Percentiles rank a stretch among this genome's conserved stretches.
Conservation (phyloP, 441 rosid genomes). For the Eugenia klotzschiana region DNA sequence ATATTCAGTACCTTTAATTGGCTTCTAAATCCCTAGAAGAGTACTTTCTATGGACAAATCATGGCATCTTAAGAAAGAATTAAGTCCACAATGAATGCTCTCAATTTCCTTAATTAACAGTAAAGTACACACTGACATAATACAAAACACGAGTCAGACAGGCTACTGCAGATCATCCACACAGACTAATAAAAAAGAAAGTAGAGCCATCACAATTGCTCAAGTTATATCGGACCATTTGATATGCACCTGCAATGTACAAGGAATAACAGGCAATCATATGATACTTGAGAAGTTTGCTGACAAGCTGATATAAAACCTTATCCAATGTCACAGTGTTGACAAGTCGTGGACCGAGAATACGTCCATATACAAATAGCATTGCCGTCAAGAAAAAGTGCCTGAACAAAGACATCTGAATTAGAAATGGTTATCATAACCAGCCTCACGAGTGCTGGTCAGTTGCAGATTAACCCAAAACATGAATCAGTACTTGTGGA, state of each 20-base stretch:
- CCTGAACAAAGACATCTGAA: constrained; percentile 27
- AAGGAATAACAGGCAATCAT: constrained; percentile 69
- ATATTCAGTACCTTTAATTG: background rate
- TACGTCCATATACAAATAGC: constrained; percentile 85
- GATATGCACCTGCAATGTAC: constrained; percentile 60
- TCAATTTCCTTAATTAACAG: background rate
- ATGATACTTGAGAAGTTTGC: constrained; percentile 61
- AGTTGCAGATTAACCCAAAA: background rate
- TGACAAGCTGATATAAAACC: constrained; percentile 53
- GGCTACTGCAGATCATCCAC: background rate
- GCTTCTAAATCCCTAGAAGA: background rate
- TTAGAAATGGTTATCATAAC: background rate
- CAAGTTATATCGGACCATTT: background rate
- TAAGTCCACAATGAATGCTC: background rate
- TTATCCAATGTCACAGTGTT: constrained; percentile 68
- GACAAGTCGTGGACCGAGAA: constrained; percentile 65
- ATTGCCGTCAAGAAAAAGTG: constrained; percentile 88
- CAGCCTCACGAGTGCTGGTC: background rate
- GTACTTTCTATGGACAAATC: background rate
- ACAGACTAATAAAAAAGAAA: background rate
- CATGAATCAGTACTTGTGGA: background rate
- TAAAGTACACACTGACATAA: background rate
- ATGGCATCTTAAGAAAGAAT: background rate
- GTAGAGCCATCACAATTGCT: background rate
- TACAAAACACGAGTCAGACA: background rate